Conservation (phyloP, 2,329 filamentous ascomycete genomes). For the Arthroderma uncinatum region DNA sequence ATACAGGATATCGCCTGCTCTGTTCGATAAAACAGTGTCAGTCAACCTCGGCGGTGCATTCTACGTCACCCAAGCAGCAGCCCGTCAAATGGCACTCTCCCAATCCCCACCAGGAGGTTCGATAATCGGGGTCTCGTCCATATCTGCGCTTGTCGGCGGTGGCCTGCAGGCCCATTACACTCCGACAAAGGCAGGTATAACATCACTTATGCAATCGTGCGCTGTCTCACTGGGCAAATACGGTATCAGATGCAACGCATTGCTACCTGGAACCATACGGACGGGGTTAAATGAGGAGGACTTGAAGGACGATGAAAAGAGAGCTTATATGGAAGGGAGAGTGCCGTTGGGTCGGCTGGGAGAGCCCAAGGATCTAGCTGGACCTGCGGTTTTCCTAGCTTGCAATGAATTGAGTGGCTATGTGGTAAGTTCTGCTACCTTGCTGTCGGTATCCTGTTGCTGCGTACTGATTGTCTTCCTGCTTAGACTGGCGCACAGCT, state of each 20-base stretch:
- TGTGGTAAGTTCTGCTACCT: slow-evolving; percentile 39
- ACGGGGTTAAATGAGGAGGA: slow-evolving; percentile 80
- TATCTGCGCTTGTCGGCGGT: slow-evolving; percentile 48
- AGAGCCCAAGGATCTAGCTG: slow-evolving; percentile 60
- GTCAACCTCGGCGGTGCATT: slow-evolving; percentile 86
- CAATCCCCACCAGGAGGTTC: slow-evolving; percentile 58
- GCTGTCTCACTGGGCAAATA: slow-evolving; percentile 68
- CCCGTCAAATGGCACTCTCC: slow-evolving; percentile 69
- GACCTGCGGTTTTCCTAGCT: slow-evolving; percentile 75
- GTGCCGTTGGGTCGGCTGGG: slow-evolving; percentile 72
- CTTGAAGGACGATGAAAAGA: slow-evolving; percentile 60
- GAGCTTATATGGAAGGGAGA: slow-evolving; percentile 65
- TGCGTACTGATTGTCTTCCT: background rate
- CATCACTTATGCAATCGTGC: slow-evolving; percentile 71
- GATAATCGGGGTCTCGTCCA: slow-evolving; percentile 48
- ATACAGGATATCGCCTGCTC: slow-evolving; percentile 52
- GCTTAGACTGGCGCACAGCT: slow-evolving; percentile 61
- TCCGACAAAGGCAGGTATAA: slow-evolving; percentile 72
- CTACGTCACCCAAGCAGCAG: slow-evolving; percentile 74
- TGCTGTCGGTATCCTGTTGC: background rate
- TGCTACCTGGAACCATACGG: slow-evolving; percentile 70
- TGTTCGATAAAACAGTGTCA: slow-evolving; percentile 59
- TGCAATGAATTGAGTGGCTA: slow-evolving; percentile 68
- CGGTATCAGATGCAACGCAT: slow-evolving; percentile 68
- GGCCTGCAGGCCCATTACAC: slow-evolving; percentile 75